These are phyloP conservation scores for Drechmeria coniospora DNA, from an alignment of 2,329 filamentous ascomycete genomes.

Conservation along the genomic window DNA sequence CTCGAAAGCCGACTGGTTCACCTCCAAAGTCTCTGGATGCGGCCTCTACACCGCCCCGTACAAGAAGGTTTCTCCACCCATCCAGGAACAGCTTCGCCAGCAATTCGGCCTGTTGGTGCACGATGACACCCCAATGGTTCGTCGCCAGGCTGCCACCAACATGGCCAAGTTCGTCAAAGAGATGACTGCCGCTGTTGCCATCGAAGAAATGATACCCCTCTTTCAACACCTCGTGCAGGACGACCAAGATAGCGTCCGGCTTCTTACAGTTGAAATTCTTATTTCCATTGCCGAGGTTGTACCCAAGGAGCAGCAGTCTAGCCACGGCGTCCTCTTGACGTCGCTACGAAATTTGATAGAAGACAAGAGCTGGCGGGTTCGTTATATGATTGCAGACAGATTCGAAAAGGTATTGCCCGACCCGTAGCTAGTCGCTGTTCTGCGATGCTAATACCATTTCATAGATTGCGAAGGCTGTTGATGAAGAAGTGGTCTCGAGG, in stretches of 20 bases:
- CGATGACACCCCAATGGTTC: constrained; percentile 98
- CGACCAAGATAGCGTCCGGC: constrained; percentile 91
- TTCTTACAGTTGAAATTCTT: constrained; percentile 90
- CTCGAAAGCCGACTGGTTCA: constrained; percentile 99
- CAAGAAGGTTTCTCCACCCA: constrained; percentile 71
- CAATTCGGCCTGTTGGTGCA: constrained; percentile 89
- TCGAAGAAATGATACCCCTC: constrained; percentile 97
- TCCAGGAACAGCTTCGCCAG: constrained; percentile 81
- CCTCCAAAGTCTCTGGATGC: constrained; percentile 94
- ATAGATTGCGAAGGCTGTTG: constrained; percentile 93
- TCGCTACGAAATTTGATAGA: constrained; percentile 88
- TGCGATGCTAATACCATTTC: neutral
- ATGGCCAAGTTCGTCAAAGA: constrained; percentile 95
- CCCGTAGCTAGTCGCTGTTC: neutral
- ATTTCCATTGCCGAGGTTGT: constrained; percentile 95
- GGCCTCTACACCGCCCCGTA: constrained; percentile 91
- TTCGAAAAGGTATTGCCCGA: constrained; percentile 96
- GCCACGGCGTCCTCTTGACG: constrained; percentile 82
- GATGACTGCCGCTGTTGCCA: constrained; percentile 80
- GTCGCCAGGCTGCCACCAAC: constrained; percentile 91
- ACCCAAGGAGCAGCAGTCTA: constrained; percentile 94
- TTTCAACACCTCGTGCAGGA: constrained; percentile 95
- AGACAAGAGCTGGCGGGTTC: constrained; percentile 97
- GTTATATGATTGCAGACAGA: constrained; percentile 97
- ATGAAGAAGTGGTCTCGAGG: constrained; percentile 86